Evolutionary conservation across 306 rosid genomes (phyloP).

Genomic region (Gleditsia sinensis): DNA sequence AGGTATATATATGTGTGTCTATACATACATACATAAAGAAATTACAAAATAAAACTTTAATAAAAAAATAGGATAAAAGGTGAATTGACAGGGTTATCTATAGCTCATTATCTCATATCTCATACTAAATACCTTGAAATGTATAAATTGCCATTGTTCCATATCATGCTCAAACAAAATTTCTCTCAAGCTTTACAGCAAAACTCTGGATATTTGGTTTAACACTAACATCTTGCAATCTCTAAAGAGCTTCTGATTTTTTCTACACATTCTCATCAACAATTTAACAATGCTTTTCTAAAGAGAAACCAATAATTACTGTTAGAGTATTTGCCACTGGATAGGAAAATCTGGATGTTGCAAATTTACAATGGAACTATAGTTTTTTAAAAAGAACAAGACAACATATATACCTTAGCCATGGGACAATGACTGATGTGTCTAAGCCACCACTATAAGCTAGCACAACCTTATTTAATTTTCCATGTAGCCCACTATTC

Average conservation of each 20-base stretch:
- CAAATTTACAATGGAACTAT: too few species aligned
- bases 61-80: too few species aligned
- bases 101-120: not conserved
- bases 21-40: too few species aligned
- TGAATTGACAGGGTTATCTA: not conserved
- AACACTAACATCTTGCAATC: not conserved
- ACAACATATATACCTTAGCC: slow-evolving; percentile 67
- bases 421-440: slow-evolving; percentile 96
- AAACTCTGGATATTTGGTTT: not conserved
- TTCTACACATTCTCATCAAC: not conserved
- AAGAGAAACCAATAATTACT: not conserved
- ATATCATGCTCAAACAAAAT: not conserved
- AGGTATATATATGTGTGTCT: too few species aligned
- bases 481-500: slow-evolving; percentile 67
- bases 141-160: not conserved
- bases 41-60: not conserved
- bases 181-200: slow-evolving; percentile 4
- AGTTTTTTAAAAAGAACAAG: not conserved
- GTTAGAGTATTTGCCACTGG: too few species aligned
- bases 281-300: not conserved
- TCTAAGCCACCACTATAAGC: slow-evolving; percentile 99
- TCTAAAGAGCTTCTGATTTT: not conserved
- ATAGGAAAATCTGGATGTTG: not conserved
- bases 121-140: not conserved
- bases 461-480: slow-evolving; percentile 87